These are phyloP conservation scores for Begonia peltatifolia DNA, from an alignment of 306 rosid genomes.

Conservation along the genomic window DNA sequence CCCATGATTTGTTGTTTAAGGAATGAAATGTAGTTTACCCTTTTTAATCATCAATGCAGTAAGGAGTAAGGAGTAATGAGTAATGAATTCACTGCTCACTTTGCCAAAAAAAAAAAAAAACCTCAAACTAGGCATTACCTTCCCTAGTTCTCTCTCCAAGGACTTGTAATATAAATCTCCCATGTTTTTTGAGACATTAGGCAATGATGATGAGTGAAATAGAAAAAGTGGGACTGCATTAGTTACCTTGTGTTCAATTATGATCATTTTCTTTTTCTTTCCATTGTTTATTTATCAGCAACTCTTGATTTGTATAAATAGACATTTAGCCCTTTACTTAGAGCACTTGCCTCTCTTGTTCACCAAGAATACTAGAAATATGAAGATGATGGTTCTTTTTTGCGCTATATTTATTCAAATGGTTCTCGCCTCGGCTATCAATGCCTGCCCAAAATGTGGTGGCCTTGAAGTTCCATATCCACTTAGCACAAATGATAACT, in stretches of 20 bases:
- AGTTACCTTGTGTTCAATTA: background rate
- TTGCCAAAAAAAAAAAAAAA: too few relatives aligned
- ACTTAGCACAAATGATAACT: conserved; percentile 44
- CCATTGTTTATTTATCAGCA: background rate
- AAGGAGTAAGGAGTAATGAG: too few relatives aligned
- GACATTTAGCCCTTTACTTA: conserved; percentile 6
- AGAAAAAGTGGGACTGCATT: conserved; percentile 3
- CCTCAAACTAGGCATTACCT: too few relatives aligned
- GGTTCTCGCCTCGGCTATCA: conserved; percentile 16
- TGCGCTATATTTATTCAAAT: conserved; percentile 15
- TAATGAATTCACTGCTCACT: too few relatives aligned
- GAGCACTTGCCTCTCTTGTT: conserved; percentile 6
- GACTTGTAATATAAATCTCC: too few relatives aligned
- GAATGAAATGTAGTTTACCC: too few relatives aligned
- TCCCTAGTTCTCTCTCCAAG: too few relatives aligned
- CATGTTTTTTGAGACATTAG: too few relatives aligned
- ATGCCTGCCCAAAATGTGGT: conserved; percentile 51
- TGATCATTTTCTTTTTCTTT: background rate
- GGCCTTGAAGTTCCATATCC: conserved; percentile 55
- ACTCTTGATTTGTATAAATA: conserved; percentile 12
- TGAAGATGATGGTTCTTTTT: conserved; percentile 19
- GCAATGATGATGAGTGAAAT: background rate
- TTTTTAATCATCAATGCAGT: too few relatives aligned
- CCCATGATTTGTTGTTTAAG: too few relatives aligned
- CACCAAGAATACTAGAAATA: conserved; percentile 3